phyloP scores from a whole-genome alignment of 371 early-diverging fungal species.

The Furculomyces boomerangus region DNA sequence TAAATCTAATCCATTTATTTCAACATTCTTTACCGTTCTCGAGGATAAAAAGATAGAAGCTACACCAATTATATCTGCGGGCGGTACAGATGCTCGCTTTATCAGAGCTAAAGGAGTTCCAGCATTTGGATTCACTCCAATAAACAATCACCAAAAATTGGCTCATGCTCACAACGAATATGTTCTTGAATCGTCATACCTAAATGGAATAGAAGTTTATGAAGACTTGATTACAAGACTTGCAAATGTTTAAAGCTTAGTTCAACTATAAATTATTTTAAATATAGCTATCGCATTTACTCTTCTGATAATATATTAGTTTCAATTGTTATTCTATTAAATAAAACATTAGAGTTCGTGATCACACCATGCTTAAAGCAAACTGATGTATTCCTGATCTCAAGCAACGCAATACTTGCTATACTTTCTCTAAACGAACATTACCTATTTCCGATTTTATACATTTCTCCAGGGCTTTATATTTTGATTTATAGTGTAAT shows the following conservation, averaged over 20 bases:
- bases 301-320: neutral
- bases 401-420: no score
- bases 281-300: neutral
- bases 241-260: constrained; percentile 8
- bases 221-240: constrained; percentile 25
- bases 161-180: constrained; percentile 68
- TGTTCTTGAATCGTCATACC: constrained; percentile 39
- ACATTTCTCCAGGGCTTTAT: no score
- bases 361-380: no score
- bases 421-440: no score
- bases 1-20: constrained; percentile 32
- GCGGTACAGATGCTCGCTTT: constrained; percentile 53
- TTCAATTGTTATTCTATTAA: no score
- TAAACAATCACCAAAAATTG: constrained; percentile 44
- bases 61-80: constrained; percentile 20
- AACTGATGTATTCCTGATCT: no score
- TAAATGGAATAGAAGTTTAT: constrained; percentile 51
- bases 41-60: neutral
- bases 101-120: constrained; percentile 47
- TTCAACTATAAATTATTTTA: neutral
- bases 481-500: no score
- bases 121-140: constrained; percentile 49
- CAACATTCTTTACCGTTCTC: constrained; percentile 45
- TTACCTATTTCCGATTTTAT: no score
- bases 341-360: no score